A percentile compares a stretch with the other conserved stretches of the same genome.
Evolutionary conservation across 345 rosid species (phyloP).

Genomic region (Aquilaria yunnanensis): DNA sequence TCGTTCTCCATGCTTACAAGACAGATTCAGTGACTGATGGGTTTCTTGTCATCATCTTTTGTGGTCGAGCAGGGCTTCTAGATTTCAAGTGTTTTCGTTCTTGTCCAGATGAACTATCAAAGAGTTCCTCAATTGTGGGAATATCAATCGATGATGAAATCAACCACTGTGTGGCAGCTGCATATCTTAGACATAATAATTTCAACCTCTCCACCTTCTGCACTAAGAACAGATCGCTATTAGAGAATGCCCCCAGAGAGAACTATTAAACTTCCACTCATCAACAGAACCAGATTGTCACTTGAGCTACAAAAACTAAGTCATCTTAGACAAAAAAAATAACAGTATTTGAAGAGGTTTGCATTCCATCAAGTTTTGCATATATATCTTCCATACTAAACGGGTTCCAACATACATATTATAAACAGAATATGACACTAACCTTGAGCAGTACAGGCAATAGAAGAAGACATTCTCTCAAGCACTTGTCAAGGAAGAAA

Average conservation of each 20-base stretch:
- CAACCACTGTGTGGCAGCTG: constrained; percentile 93
- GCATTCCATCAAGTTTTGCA: too few species aligned
- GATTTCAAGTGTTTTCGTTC: constrained; percentile 34
- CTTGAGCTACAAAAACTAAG: too few species aligned
- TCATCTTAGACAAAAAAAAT: too few species aligned
- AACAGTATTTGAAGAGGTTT: too few species aligned
- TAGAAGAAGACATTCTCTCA: constrained; percentile 94
- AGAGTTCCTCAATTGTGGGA: constrained; percentile 31
- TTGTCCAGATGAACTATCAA: constrained; percentile 18
- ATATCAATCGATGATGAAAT: constrained; percentile 79
- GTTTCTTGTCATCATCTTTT: constrained; percentile 38
- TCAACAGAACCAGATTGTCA: too few species aligned
- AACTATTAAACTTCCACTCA: constrained; percentile 4
- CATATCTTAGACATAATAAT: constrained; percentile 79
- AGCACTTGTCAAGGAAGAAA: constrained; percentile 86
- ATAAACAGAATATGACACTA: constrained; percentile 7
- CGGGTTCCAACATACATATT: too few species aligned
- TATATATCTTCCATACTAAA: too few species aligned
- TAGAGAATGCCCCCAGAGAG: constrained; percentile 11
- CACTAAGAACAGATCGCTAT: constrained; percentile 13
- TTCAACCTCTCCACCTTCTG: constrained; percentile 94
- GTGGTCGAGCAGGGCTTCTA: constrained; percentile 32
- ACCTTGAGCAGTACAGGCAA: constrained; percentile 91
- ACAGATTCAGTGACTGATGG: constrained; percentile 64
- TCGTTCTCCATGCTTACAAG: constrained; percentile 51